A percentile compares a stretch with the other conserved stretches of the same genome.
phyloP scores from a whole-genome alignment of 345 rosid species.

The Syzygium aqueum region DNA sequence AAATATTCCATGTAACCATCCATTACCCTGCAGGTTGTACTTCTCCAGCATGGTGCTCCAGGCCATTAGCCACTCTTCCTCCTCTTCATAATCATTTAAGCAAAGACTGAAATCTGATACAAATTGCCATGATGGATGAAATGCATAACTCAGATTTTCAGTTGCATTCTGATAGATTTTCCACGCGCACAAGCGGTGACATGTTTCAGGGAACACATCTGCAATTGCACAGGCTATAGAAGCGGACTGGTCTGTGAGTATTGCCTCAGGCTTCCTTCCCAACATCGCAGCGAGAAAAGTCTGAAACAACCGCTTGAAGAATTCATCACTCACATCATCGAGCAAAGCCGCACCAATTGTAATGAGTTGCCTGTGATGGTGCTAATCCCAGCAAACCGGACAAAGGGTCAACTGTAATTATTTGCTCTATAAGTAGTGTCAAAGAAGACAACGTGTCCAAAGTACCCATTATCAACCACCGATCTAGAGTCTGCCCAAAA shows the following conservation, averaged over 20 bases:
- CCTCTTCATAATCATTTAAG: neutral
- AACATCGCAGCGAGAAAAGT: constrained; percentile 21
- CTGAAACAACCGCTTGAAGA: constrained; percentile 22
- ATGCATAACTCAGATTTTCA: constrained; percentile 14
- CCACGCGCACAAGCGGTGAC: constrained; percentile 14
- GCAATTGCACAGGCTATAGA: constrained; percentile 21
- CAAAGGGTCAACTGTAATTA: constrained; percentile 24
- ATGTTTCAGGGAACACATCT: constrained; percentile 19
- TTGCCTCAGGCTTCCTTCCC: constrained; percentile 27
- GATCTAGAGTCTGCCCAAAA: constrained; percentile 32
- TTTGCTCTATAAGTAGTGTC: constrained; percentile 19
- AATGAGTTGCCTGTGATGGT: constrained; percentile 25
- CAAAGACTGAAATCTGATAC: neutral
- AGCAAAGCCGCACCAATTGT: constrained; percentile 26
- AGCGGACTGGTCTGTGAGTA: constrained; percentile 30
- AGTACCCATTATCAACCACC: constrained; percentile 18
- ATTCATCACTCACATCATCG: constrained; percentile 24
- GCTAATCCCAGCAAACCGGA: constrained; percentile 23
- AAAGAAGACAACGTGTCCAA: constrained; percentile 28
- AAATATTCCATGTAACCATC: constrained; percentile 23
- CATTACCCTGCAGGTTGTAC: constrained; percentile 20
- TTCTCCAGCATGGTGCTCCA: constrained; percentile 18
- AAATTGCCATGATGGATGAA: neutral
- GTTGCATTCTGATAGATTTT: constrained; percentile 30
- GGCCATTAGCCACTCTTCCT: constrained; percentile 20